A percentile compares a stretch with the other conserved stretches of the same genome.
Conservation (phyloP, 1,284 basidiomycete genomes). For the Cutaneotrichosporon arboriforme region DNA sequence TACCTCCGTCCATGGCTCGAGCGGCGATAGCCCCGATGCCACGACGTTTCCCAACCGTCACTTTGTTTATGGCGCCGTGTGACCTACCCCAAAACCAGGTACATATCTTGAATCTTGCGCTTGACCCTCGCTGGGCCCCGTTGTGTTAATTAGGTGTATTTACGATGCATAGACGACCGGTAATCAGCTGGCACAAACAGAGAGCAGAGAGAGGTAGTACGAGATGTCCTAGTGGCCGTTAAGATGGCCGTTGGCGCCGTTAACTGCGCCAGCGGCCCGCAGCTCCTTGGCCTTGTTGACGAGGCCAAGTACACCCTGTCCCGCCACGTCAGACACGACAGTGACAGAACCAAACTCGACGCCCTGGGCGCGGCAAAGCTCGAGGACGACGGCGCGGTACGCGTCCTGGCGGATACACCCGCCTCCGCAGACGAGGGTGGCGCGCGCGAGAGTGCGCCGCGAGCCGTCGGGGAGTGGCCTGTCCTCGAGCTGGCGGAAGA, state of each 20-base stretch:
- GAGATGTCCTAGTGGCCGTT: no score
- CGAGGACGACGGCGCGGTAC: slow-evolving; percentile 23
- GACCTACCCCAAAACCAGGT: no score
- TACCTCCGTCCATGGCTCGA: background rate
- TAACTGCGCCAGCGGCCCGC: no score
- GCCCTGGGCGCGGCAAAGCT: slow-evolving; percentile 16
- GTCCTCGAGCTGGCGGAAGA: slow-evolving; percentile 19
- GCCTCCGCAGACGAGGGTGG: slow-evolving; percentile 26
- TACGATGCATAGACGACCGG: no score
- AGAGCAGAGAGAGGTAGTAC: no score
- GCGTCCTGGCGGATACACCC: slow-evolving; percentile 28
- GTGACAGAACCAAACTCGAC: slow-evolving; percentile 22
- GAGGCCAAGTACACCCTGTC: slow-evolving; percentile 25
- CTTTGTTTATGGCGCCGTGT: no score
- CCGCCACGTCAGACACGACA: slow-evolving; percentile 29
- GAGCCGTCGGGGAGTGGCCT: slow-evolving; percentile 1
- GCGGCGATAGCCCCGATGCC: background rate
- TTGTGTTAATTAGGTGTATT: no score
- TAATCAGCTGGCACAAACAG: no score
- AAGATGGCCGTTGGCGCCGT: no score
- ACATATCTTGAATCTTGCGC: no score
- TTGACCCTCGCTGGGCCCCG: no score
- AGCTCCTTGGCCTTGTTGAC: slow-evolving; percentile 7
- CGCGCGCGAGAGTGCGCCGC: slow-evolving; percentile 9
- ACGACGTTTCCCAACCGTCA: no score